These are phyloP conservation scores for Arthrobotrys pseudoclavata DNA, from an alignment of 2,329 filamentous ascomycete species.

Conservation along the genomic window DNA sequence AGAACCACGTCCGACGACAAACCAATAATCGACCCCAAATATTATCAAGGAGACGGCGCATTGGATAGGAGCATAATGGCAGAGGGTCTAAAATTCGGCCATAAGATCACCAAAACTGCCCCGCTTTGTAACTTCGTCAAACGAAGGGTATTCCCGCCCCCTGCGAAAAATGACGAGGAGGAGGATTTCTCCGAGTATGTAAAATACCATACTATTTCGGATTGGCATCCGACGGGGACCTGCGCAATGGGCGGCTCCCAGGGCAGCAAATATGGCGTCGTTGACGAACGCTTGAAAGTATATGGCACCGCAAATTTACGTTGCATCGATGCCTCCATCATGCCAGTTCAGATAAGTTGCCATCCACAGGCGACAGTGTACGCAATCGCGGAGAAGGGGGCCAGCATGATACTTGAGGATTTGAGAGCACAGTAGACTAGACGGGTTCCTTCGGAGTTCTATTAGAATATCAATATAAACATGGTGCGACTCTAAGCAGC, in stretches of 20 bases:
- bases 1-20: constrained; percentile 62
- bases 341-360: constrained; percentile 58
- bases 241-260: constrained; percentile 67
- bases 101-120: constrained; percentile 66
- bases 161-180: constrained; percentile 52
- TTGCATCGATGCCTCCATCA: constrained; percentile 65
- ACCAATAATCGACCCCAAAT: constrained; percentile 68
- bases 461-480: no score
- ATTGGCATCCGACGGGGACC: constrained; percentile 68
- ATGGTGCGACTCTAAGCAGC: no score
- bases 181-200: constrained; percentile 66
- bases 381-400: constrained; percentile 53
- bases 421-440: not conserved
- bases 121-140: constrained; percentile 67
- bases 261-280: constrained; percentile 67
- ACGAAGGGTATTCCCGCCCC: constrained; percentile 65
- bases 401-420: constrained; percentile 60
- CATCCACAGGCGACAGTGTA: constrained; percentile 62
- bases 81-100: constrained; percentile 66
- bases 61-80: constrained; percentile 68
- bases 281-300: constrained; percentile 67
- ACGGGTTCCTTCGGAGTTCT: no score
- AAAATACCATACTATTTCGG: constrained; percentile 65
- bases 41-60: constrained; percentile 66
- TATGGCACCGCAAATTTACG: constrained; percentile 68